Evolutionary conservation across 1,284 basidiomycete genomes (phyloP).

Genomic region (Lignosus rhinocerotis): DNA sequence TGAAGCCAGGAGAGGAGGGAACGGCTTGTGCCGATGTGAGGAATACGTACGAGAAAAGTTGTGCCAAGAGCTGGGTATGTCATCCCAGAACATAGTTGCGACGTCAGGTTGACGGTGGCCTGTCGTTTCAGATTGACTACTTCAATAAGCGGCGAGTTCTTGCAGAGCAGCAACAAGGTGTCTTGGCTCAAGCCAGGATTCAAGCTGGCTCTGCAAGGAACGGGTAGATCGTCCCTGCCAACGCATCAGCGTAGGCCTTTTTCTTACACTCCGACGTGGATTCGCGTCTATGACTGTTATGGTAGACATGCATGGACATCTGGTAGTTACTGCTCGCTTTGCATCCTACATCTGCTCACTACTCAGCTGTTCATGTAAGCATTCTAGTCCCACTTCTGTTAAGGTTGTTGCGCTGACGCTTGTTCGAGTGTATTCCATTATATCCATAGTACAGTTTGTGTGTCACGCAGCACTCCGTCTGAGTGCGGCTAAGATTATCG

Average conservation of each 20-base stretch:
- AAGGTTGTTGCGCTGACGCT: too few relatives aligned
- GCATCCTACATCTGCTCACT: background rate
- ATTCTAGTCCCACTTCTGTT: background rate
- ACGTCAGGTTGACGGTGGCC: background rate
- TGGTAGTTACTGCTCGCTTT: background rate
- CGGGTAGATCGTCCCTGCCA: constrained; percentile 4
- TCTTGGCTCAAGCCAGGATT: constrained; percentile 55
- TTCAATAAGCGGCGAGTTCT: constrained; percentile 81
- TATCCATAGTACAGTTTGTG: too few relatives aligned
- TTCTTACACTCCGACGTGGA: background rate
- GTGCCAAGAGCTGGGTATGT: constrained; percentile 83
- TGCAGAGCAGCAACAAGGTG: constrained; percentile 69
- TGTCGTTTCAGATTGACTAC: constrained; percentile 65
- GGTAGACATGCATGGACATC: background rate
- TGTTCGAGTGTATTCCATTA: too few relatives aligned
- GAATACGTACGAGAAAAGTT: constrained; percentile 59
- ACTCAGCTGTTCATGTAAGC: constrained; percentile 2
- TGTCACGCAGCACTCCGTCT: too few relatives aligned
- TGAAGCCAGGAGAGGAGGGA: constrained; percentile 71
- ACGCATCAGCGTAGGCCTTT: background rate
- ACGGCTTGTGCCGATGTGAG: constrained; percentile 53
- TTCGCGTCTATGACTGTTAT: background rate
- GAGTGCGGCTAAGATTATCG: too few relatives aligned
- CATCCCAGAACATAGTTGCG: too few relatives aligned
- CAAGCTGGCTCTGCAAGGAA: constrained; percentile 49